Conservation (phyloP, 345 rosid genomes). For the Populus davidiana region DNA sequence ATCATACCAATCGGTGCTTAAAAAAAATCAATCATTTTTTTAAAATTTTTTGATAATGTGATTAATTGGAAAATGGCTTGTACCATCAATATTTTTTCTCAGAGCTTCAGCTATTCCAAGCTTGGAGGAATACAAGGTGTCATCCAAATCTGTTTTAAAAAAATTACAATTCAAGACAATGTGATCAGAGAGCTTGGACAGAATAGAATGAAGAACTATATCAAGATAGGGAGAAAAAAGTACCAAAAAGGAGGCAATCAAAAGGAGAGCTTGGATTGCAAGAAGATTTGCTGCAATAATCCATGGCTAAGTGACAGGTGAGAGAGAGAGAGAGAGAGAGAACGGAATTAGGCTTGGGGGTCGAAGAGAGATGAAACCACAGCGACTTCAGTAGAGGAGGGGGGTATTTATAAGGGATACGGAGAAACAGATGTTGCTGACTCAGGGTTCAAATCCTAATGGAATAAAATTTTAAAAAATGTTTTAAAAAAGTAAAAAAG, state of each 20-base stretch:
- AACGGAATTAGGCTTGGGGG: background rate
- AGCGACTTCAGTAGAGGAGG: background rate
- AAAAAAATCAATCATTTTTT: background rate
- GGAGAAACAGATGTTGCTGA: constrained; percentile 30
- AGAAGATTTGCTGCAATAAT: constrained; percentile 22
- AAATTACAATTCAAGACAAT: background rate
- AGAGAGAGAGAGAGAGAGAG: background rate
- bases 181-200: background rate
- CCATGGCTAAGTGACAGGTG: constrained; percentile 20
- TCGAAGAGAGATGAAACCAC: background rate
- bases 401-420: constrained; percentile 14
- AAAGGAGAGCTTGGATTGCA: constrained; percentile 45
- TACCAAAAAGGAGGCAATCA: constrained; percentile 76
- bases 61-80: background rate
- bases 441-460: constrained; percentile 34
- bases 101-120: constrained; percentile 68
- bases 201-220: background rate
- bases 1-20: background rate
- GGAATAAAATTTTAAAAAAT: no score
- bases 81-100: constrained; percentile 80
- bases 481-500: no score
- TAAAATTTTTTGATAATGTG: background rate
- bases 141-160: constrained; percentile 72
- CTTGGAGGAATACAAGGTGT: constrained; percentile 74
- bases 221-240: background rate